phyloP scores from a whole-genome alignment of 371 early-diverging fungal species.

The Smittium mucronatum region DNA sequence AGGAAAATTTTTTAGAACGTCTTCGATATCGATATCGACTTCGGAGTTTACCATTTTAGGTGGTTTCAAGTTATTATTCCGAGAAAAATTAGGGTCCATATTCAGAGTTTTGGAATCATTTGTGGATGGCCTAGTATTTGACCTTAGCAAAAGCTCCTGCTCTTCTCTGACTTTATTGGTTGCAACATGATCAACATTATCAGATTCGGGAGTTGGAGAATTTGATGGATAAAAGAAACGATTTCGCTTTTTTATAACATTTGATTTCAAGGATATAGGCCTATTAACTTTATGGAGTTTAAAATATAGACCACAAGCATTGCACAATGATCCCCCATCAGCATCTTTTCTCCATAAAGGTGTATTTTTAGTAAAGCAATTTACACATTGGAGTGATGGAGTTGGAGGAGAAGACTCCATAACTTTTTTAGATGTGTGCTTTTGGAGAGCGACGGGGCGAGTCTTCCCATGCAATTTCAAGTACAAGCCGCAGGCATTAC shows the following conservation, averaged over 20 bases:
- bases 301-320: neutral
- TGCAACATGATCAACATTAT: no score
- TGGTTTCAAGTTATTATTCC: no score
- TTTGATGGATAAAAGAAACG: conserved; percentile 21
- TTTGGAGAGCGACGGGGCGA: conserved; percentile 36
- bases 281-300: neutral
- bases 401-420: neutral
- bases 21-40: no score
- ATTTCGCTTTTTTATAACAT: conserved; percentile 74
- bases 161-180: no score
- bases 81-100: no score
- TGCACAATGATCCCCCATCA: neutral
- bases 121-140: no score
- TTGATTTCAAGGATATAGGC: conserved; percentile 56
- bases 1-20: no score
- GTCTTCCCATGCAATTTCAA: conserved; percentile 19
- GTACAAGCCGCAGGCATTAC: conserved; percentile 98
- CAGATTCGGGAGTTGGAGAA: no score
- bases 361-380: neutral
- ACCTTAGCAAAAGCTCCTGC: no score
- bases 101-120: no score
- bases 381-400: neutral
- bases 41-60: no score
- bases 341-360: neutral
- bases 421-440: neutral